These are phyloP conservation scores for Solanum sitiens DNA, from an alignment of 257 asterid genomes.

Conservation along the genomic window DNA sequence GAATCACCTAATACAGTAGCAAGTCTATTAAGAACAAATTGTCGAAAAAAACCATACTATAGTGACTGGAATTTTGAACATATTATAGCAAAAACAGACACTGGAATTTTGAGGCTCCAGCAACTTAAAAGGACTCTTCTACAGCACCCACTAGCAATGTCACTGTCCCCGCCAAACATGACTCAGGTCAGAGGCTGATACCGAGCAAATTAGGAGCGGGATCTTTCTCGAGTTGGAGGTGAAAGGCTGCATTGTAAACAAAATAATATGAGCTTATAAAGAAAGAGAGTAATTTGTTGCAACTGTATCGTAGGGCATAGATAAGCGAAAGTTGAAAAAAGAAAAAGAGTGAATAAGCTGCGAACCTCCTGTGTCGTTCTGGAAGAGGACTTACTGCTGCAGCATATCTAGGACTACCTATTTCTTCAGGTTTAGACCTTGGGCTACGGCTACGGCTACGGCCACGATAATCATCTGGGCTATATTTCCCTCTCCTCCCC, in stretches of 20 bases:
- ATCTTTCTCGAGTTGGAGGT: slow-evolving; percentile 30
- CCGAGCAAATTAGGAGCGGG: slow-evolving; percentile 12
- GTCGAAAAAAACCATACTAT: neutral
- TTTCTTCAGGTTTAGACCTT: slow-evolving; percentile 6
- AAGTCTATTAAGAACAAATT: neutral
- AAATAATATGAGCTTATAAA: neutral
- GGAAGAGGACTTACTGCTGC: slow-evolving; percentile 42
- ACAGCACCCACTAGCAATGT: neutral
- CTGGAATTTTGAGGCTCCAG: neutral
- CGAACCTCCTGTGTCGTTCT: slow-evolving; percentile 38
- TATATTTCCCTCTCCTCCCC: slow-evolving; percentile 27
- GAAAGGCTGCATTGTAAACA: slow-evolving; percentile 39
- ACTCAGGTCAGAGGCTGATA: neutral
- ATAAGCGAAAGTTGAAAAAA: neutral
- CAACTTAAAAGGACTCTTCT: neutral
- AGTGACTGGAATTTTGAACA: neutral
- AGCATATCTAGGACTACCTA: slow-evolving; percentile 31
- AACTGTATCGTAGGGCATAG: neutral
- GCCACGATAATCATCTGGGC: slow-evolving; percentile 21
- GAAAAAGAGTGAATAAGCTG: neutral
- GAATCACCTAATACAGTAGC: neutral
- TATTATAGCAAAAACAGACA: neutral
- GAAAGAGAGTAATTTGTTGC: neutral
- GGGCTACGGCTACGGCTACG: slow-evolving; percentile 23
- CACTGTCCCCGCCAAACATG: neutral